Base-by-base conservation (phyloP, 495 filamentous ascomycete genomes). In the Lophium mytilinum region DNA sequence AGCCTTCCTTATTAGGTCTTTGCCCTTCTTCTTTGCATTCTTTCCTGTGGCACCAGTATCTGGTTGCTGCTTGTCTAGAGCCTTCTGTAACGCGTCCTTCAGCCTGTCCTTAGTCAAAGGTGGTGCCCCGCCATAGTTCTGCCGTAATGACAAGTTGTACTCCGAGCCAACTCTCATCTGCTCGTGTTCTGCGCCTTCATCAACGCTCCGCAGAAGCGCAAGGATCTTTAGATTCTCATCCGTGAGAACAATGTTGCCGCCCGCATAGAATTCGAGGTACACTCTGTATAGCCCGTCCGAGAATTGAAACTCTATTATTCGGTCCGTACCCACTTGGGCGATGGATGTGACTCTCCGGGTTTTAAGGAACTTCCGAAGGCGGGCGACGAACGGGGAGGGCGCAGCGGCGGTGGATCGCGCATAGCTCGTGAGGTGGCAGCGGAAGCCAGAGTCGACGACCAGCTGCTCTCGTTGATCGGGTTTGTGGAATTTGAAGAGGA, bases 191-290 rank as follows among this genome's bases (percentile, higher is more conserved):
- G 84, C 79, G 0, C 84, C 88, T 60, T 90, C 88, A 3, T 80
- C 83, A 4, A 98, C 92, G 57, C 83, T 80, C n/a, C 93, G 83
- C 64, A 94, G 75, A 39, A 96, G 72, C 3, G 86, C 81, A 11
- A 96, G 66, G 56, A 96, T 86, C 47, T 81, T 87, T 53, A 88
- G 74, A 12, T 92, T 85, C 39, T 78, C 76, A 66, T 96, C 89
- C 3, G 90, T 94, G 50, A 98, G 75, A 50, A 98, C 86, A 53
- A 98, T 84, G 69, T 98, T 98, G 36, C 93, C 93, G n/a, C 81
- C 82, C 4, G 93, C 92, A 71, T 93, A 98, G 73, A 98, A 98
- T 71, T 98, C 93, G 39, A 98, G 74, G 67, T 89, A 95, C 37
- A 98, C 74, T 37, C 85, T 78, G 66, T 92, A 96, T 59, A 80